phyloP scores from a whole-genome alignment of 2,329 filamentous ascomycete genomes.

The Arachnomyces sp. region DNA sequence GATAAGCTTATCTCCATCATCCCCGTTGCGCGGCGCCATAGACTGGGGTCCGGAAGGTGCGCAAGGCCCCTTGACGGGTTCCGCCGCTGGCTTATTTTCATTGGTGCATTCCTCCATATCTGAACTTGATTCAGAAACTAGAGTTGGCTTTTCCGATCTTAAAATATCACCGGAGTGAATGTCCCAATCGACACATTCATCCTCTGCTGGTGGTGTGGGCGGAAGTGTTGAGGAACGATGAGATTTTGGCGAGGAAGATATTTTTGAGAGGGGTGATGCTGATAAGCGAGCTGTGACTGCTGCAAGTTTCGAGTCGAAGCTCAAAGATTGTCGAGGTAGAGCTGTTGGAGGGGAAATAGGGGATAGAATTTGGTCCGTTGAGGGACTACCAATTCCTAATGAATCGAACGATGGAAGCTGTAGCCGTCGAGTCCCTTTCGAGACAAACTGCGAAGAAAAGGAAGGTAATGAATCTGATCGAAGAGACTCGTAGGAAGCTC shows the following conservation, averaged over 20 bases:
- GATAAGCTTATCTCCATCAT: background rate
- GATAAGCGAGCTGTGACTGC: background rate
- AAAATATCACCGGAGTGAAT: conserved; percentile 16
- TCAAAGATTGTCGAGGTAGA: background rate
- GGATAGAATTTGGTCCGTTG: conserved; percentile 5
- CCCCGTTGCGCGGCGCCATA: background rate
- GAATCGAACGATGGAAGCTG: conserved; percentile 48
- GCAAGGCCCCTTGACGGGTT: background rate
- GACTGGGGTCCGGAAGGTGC: background rate
- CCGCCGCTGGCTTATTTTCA: background rate
- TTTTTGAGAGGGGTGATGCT: conserved; percentile 14
- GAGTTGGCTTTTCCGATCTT: background rate
- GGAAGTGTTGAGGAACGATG: conserved; percentile 23
- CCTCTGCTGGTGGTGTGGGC: conserved; percentile 36
- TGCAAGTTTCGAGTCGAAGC: background rate
- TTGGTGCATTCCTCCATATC: conserved; percentile 1
- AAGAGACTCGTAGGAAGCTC: conserved; percentile 7
- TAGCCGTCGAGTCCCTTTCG: conserved; percentile 30
- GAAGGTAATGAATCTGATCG: conserved; percentile 21
- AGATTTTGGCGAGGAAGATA: conserved; percentile 18
- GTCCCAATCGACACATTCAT: conserved; percentile 31
- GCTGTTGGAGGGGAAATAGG: background rate
- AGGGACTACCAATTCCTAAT: conserved; percentile 41
- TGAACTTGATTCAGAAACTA: background rate
- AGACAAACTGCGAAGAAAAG: conserved; percentile 27